Conservation (phyloP, 1,284 basidiomycete genomes). For the Exsudoporus floridanus region DNA sequence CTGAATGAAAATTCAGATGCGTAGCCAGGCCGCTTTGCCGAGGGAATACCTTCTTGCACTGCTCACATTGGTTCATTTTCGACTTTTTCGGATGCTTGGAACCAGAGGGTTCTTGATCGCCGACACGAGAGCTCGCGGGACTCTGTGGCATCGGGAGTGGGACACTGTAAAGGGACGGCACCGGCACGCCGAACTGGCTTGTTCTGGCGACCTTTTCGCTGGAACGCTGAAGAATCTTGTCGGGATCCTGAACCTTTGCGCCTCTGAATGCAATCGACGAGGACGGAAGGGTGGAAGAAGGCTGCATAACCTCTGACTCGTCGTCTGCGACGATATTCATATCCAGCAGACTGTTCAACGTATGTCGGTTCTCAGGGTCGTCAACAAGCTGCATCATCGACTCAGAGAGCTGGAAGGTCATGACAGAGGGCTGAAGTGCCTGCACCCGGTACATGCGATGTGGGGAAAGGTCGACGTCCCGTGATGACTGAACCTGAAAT, state of each 20-base stretch:
- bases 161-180: slow-evolving; percentile 4
- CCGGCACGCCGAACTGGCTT: slow-evolving; percentile 16
- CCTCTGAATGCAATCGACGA: slow-evolving; percentile 6
- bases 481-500: slow-evolving; percentile 30
- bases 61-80: slow-evolving; percentile 52
- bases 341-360: slow-evolving; percentile 18
- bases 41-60: slow-evolving; percentile 60
- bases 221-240: slow-evolving; percentile 29
- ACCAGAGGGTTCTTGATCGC: slow-evolving; percentile 11
- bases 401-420: slow-evolving; percentile 35
- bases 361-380: slow-evolving; percentile 30
- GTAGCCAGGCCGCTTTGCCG: slow-evolving; percentile 62
- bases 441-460: slow-evolving; percentile 11
- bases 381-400: slow-evolving; percentile 27
- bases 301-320: slow-evolving; percentile 12
- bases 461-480: slow-evolving; percentile 6
- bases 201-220: slow-evolving; percentile 5
- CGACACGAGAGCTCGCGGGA: slow-evolving; percentile 1
- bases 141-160: slow-evolving; percentile 10
- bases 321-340: slow-evolving; percentile 19
- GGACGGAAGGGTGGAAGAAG: slow-evolving; percentile 1
- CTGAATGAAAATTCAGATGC: slow-evolving; percentile 68
- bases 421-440: slow-evolving; percentile 27
- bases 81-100: slow-evolving; percentile 40
- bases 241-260: slow-evolving; percentile 23